Evolutionary conservation across 345 rosid genomes (phyloP).

Genomic region (Alliaria petiolata): DNA sequence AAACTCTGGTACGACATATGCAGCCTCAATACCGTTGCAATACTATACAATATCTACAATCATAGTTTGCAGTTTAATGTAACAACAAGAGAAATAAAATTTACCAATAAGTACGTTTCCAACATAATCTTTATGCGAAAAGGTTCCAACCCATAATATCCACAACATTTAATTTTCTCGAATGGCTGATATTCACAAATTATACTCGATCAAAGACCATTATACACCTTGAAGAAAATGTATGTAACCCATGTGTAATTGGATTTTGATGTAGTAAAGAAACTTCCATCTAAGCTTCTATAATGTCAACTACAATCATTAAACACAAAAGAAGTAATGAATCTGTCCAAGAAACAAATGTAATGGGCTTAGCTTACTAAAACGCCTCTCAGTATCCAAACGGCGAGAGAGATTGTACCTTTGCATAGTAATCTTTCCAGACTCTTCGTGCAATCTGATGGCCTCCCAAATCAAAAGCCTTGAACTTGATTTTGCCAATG

Average conservation of each 20-base stretch:
- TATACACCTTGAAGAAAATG: neutral
- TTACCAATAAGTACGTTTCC: no score
- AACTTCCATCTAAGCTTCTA: neutral
- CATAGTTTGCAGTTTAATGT: neutral
- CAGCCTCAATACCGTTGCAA: neutral
- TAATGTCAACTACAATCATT: neutral
- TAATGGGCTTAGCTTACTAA: constrained; percentile 14
- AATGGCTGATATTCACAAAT: neutral
- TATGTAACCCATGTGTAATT: neutral
- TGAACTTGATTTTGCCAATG: constrained; percentile 78
- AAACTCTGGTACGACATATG: neutral
- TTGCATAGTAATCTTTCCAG: constrained; percentile 83
- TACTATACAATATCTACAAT: neutral
- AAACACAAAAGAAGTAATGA: neutral
- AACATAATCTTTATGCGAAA: no score
- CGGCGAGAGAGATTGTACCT: constrained; percentile 35
- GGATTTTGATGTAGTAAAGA: neutral
- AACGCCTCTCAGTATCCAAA: constrained; percentile 3
- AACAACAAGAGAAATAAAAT: no score
- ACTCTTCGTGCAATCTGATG: constrained; percentile 85
- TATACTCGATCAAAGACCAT: neutral
- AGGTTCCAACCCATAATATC: no score
- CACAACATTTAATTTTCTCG: no score
- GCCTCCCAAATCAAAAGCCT: constrained; percentile 85
- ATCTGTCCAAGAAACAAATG: neutral